Evolutionary conservation across 208 protist genomes (phyloP).

Genomic region (Acanthamoeba culbertsoni): DNA sequence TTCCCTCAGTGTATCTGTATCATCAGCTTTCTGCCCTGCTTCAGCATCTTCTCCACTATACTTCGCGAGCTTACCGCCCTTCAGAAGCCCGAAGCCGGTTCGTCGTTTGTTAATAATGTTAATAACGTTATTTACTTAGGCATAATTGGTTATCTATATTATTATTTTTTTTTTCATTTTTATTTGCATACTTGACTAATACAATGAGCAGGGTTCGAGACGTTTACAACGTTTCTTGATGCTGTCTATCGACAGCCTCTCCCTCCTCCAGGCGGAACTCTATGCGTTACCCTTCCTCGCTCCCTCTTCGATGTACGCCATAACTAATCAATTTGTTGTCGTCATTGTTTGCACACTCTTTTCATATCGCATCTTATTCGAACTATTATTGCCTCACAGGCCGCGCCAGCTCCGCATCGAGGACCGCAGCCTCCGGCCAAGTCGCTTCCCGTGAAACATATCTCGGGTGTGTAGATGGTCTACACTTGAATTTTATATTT

Average conservation of each 20-base stretch:
- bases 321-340: no score
- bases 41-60: conserved; percentile 61
- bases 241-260: neutral
- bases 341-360: neutral
- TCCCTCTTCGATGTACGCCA: neutral
- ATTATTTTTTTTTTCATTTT: neutral
- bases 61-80: neutral
- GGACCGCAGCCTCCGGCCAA: no score
- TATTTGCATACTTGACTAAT: neutral
- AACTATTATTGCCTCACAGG: neutral
- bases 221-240: neutral
- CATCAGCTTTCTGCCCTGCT: conserved; percentile 49
- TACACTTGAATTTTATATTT: no score
- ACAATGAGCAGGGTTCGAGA: neutral
- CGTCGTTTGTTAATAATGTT: no score
- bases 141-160: neutral
- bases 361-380: neutral
- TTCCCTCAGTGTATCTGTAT: conserved; percentile 51
- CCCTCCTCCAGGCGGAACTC: neutral
- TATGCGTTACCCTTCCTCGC: neutral
- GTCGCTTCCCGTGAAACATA: no score
- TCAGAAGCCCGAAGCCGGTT: neutral
- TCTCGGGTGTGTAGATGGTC: no score
- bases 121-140: no score
- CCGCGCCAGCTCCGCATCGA: neutral